Conservation (phyloP, 305 asterid species). For the Salvia sclarea region DNA sequence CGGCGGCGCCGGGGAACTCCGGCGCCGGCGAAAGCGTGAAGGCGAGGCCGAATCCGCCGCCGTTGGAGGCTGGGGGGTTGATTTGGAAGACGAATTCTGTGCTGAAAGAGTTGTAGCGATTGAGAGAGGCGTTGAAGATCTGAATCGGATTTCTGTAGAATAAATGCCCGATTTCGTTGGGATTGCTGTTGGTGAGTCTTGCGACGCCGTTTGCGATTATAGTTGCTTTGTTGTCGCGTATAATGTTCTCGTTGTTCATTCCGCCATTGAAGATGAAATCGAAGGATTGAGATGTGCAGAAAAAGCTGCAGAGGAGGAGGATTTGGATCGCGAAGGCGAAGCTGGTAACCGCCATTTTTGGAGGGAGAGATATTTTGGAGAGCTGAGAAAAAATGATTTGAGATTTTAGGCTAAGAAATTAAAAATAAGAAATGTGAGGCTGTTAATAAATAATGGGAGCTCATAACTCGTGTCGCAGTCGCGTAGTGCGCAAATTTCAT, state of each 20-base stretch:
- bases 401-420: neutral
- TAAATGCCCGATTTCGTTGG: conserved; percentile 49
- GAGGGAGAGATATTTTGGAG: too few species aligned
- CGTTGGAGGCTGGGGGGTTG: conserved; percentile 27
- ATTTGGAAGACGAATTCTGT: conserved; percentile 62
- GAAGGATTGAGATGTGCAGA: conserved; percentile 33
- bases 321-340: neutral
- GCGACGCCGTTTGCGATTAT: neutral
- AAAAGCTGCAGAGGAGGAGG: conserved; percentile 28
- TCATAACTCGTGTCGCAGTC: neutral
- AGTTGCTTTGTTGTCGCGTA: conserved; percentile 4
- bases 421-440: neutral
- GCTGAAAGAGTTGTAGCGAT: conserved; percentile 42
- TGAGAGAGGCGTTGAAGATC: conserved; percentile 21
- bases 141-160: conserved; percentile 47
- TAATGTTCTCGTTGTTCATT: conserved; percentile 43
- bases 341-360: conserved; percentile 27
- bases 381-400: too few species aligned
- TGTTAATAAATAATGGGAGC: neutral
- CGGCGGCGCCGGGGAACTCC: conserved; percentile 35
- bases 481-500: neutral
- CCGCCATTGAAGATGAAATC: conserved; percentile 51
- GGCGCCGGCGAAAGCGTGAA: conserved; percentile 53
- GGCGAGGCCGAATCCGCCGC: conserved; percentile 70
- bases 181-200: conserved; percentile 37